Evolutionary conservation across 352 stramenopile genomes (phyloP).

Genomic region (Pythium grandisporangium): DNA sequence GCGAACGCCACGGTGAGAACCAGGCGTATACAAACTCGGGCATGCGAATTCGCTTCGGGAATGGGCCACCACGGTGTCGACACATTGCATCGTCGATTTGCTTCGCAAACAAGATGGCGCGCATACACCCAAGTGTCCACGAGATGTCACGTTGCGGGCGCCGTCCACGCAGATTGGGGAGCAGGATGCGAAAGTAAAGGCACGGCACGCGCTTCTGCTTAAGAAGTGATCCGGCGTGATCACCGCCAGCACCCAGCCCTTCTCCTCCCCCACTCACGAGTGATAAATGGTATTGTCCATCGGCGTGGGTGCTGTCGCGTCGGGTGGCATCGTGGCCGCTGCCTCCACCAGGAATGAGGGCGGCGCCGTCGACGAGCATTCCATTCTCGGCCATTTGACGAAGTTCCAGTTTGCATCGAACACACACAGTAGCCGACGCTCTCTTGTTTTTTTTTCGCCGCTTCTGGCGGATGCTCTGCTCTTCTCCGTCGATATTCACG

Average conservation of each 20-base stretch:
- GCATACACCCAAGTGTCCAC: conserved; percentile 88
- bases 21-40: conserved; percentile 91
- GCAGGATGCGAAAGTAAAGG: conserved; percentile 84
- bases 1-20: conserved; percentile 72
- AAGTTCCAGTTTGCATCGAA: conserved; percentile 53
- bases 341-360: too few relatives aligned
- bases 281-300: not conserved
- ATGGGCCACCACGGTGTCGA: conserved; percentile 25
- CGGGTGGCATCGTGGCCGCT: too few relatives aligned
- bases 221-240: not conserved
- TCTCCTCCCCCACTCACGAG: too few relatives aligned
- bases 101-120: conserved; percentile 87
- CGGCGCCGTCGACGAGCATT: not conserved
- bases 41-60: conserved; percentile 73
- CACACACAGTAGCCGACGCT: conserved; percentile 22
- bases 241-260: too few relatives aligned
- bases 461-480: too few relatives aligned
- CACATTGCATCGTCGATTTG: conserved; percentile 73
- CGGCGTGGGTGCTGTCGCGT: too few relatives aligned
- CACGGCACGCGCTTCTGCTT: conserved; percentile 62
- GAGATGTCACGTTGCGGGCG: conserved; percentile 60
- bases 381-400: conserved; percentile 8
- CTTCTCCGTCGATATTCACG: not conserved
- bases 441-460: not conserved
- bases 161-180: conserved; percentile 83